Conservation (phyloP, 345 rosid species). For the Carallia brachiata region DNA sequence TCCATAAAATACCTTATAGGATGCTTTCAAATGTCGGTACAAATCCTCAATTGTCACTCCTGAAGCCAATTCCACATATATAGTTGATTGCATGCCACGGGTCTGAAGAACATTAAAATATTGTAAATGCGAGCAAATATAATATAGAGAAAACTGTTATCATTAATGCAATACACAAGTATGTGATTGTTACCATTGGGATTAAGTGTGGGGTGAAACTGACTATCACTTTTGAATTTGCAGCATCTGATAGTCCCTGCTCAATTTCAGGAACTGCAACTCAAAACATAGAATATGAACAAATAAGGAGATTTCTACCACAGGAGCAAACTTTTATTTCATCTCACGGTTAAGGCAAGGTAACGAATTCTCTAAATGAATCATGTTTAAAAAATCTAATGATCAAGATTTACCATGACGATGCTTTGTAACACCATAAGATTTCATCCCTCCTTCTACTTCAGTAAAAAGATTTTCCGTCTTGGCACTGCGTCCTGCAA, state of each 20-base stretch:
- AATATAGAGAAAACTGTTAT: constrained; percentile 3
- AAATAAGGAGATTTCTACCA: neutral
- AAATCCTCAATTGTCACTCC: constrained; percentile 64
- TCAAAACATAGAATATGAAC: constrained; percentile 4
- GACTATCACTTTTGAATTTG: constrained; percentile 65
- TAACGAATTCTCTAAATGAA: no score
- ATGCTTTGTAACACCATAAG: constrained; percentile 89
- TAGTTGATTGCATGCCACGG: constrained; percentile 97
- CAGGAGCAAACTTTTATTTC: neutral
- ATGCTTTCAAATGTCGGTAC: constrained; percentile 47
- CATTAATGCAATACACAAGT: neutral
- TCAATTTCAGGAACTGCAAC: constrained; percentile 95
- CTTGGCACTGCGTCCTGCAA: constrained; percentile 93
- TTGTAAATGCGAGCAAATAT: constrained; percentile 9
- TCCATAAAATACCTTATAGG: constrained; percentile 54
- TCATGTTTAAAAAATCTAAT: neutral
- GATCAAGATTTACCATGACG: constrained; percentile 69
- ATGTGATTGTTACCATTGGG: constrained; percentile 74
- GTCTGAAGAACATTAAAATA: constrained; percentile 41
- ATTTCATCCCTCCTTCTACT: constrained; percentile 83
- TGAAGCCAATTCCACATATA: constrained; percentile 75
- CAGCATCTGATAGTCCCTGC: constrained; percentile 83
- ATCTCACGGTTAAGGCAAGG: neutral
- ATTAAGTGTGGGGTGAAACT: constrained; percentile 98
- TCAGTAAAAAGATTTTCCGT: constrained; percentile 82